phyloP scores from a whole-genome alignment of 148 eudicot species.

The Silene conica region DNA sequence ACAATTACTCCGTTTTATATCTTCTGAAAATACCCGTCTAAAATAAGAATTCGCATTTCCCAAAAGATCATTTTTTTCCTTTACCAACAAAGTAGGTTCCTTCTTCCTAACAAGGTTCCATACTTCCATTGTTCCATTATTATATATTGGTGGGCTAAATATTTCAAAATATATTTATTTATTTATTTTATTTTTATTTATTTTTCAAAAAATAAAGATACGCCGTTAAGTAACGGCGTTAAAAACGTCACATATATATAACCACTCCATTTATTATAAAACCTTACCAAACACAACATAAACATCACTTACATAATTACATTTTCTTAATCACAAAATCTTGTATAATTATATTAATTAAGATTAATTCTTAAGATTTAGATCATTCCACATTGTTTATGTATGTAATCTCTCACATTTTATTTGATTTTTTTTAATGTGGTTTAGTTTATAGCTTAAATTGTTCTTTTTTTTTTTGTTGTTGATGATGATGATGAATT shows the following conservation, averaged over 20 bases:
- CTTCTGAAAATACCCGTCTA: too few relatives aligned
- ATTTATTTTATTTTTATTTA: too few relatives aligned
- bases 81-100: too few relatives aligned
- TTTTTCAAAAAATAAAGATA: background rate
- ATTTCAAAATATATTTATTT: too few relatives aligned
- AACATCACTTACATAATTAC: background rate
- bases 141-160: too few relatives aligned
- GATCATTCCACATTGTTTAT: background rate
- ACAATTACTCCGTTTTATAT: too few relatives aligned
- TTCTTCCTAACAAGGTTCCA: too few relatives aligned
- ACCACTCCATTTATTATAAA: background rate
- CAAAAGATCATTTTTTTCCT: too few relatives aligned
- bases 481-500: background rate
- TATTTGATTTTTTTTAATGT: slow-evolving; percentile 1
- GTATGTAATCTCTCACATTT: background rate
- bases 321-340: background rate
- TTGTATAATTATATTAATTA: background rate
- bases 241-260: background rate
- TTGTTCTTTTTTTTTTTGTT: background rate
- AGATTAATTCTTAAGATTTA: too few relatives aligned
- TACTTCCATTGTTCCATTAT: too few relatives aligned
- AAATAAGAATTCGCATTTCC: too few relatives aligned
- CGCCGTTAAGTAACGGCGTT: slow-evolving; percentile 25
- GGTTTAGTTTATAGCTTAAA: background rate
- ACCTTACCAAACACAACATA: slow-evolving; percentile 9